Conservation (phyloP, 345 rosid species). For the Rubroshorea leprosula region DNA sequence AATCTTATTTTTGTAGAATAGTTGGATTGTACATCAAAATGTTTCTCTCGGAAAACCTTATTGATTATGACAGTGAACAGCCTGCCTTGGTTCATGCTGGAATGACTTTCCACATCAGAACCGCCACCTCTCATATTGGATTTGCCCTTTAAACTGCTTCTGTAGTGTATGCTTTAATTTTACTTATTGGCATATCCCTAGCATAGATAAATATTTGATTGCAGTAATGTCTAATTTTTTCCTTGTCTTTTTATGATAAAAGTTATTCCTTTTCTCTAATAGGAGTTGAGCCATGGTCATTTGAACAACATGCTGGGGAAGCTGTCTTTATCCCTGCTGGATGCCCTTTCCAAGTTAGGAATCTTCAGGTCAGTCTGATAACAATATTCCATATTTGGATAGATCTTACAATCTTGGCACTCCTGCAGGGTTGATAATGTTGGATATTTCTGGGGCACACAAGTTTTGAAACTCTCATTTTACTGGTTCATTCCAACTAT, state of each 20-base stretch:
- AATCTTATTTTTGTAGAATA: neutral
- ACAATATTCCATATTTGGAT: conserved; percentile 8
- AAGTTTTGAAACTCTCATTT: neutral
- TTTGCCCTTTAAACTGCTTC: neutral
- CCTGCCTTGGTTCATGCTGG: neutral
- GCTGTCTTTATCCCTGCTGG: conserved; percentile 95
- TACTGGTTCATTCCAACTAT: neutral
- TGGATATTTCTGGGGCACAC: neutral
- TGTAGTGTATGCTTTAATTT: conserved; percentile 5
- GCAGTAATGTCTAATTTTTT: neutral
- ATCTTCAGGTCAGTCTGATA: conserved; percentile 54
- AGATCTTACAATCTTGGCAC: neutral
- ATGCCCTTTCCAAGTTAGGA: conserved; percentile 81
- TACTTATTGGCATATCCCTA: neutral
- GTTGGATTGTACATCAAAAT: neutral
- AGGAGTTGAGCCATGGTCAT: conserved; percentile 97
- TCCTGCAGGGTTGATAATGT: too few species aligned
- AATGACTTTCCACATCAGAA: neutral
- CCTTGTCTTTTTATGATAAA: conserved; percentile 3
- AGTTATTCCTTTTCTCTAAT: conserved; percentile 13
- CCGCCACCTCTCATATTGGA: neutral
- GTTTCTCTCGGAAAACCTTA: conserved; percentile 1
- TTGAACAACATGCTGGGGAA: conserved; percentile 72
- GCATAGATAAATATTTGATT: neutral
- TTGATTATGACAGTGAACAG: neutral